Conservation (phyloP, 768 basidiomycete species). For the Filobasidium wieringae region DNA sequence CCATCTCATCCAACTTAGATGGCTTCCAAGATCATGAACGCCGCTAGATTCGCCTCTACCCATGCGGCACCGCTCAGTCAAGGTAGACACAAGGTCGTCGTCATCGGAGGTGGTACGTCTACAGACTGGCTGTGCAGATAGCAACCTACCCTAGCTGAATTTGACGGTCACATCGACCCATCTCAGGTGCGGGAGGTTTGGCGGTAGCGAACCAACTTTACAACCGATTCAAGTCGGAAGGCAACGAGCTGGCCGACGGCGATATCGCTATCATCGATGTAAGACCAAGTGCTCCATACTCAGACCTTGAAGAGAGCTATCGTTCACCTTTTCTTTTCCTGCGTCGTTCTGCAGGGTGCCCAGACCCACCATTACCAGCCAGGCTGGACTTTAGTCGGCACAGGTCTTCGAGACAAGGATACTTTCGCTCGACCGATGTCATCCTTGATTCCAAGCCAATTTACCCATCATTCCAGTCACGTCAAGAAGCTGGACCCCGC, state of each 20-base stretch:
- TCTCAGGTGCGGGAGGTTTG: slow-evolving; percentile 64
- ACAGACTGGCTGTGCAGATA: background rate
- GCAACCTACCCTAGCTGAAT: too few species aligned
- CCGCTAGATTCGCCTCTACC: slow-evolving; percentile 25
- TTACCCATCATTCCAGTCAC: slow-evolving; percentile 59
- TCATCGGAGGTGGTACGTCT: slow-evolving; percentile 70
- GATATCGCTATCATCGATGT: slow-evolving; percentile 78
- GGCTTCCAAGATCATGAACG: slow-evolving; percentile 3
- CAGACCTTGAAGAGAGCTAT: too few species aligned
- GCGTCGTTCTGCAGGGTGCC: slow-evolving; percentile 41
- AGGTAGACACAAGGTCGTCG: slow-evolving; percentile 59
- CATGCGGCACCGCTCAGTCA: slow-evolving; percentile 18
- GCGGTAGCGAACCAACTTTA: slow-evolving; percentile 79
- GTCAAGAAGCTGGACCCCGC: slow-evolving; percentile 64
- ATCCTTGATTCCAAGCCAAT: slow-evolving; percentile 61
- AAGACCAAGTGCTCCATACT: slow-evolving; percentile 19
- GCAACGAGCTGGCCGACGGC: slow-evolving; percentile 53
- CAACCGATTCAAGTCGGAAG: slow-evolving; percentile 60
- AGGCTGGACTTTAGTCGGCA: slow-evolving; percentile 89
- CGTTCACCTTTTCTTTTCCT: background rate
- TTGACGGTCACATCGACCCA: too few species aligned
- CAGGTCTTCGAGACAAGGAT: slow-evolving; percentile 63
- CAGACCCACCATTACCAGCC: slow-evolving; percentile 82
- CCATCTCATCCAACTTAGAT: too few species aligned
- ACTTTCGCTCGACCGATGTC: slow-evolving; percentile 53